Conservation (phyloP, 768 basidiomycete genomes). For the Calvatia gigantea region DNA sequence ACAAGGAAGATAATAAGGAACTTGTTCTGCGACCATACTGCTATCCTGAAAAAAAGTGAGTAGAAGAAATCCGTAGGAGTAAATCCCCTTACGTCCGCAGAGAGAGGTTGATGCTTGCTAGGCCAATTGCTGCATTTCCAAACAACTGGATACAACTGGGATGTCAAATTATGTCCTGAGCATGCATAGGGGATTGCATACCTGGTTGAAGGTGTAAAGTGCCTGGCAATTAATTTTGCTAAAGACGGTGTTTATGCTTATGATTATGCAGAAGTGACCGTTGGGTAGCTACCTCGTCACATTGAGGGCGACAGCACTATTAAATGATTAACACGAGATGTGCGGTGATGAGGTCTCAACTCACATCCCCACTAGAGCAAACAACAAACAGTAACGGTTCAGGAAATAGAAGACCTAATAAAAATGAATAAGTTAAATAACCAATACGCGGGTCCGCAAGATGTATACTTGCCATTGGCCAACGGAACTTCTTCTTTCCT, state of each 20-base stretch:
- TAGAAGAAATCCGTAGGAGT: slow-evolving; percentile 11
- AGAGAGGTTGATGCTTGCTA: slow-evolving; percentile 70
- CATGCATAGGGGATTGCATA: slow-evolving; percentile 20
- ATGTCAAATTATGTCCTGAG: neutral
- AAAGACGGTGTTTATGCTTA: slow-evolving; percentile 2
- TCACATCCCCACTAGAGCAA: slow-evolving; percentile 69
- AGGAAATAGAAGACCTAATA: slow-evolving; percentile 64
- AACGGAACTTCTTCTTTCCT: slow-evolving; percentile 54
- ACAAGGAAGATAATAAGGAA: slow-evolving; percentile 51
- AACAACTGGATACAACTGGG: slow-evolving; percentile 29
- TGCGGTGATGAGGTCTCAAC: slow-evolving; percentile 19
- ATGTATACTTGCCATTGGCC: slow-evolving; percentile 53
- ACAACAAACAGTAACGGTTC: slow-evolving; percentile 61
- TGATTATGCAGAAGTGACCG: neutral
- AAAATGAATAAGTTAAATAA: neutral
- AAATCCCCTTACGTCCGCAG: slow-evolving; percentile 53
- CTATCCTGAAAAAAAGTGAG: slow-evolving; percentile 42
- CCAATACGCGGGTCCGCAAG: neutral
- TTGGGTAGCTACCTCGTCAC: slow-evolving; percentile 41
- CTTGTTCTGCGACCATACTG: slow-evolving; percentile 62
- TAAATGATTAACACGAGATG: neutral
- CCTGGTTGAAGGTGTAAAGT: slow-evolving; percentile 65
- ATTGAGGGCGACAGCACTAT: slow-evolving; percentile 55
- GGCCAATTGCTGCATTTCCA: slow-evolving; percentile 64
- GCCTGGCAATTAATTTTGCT: slow-evolving; percentile 61